These are phyloP conservation scores for Vachellia collinsii DNA, from an alignment of 306 rosid genomes.

Conservation along the genomic window DNA sequence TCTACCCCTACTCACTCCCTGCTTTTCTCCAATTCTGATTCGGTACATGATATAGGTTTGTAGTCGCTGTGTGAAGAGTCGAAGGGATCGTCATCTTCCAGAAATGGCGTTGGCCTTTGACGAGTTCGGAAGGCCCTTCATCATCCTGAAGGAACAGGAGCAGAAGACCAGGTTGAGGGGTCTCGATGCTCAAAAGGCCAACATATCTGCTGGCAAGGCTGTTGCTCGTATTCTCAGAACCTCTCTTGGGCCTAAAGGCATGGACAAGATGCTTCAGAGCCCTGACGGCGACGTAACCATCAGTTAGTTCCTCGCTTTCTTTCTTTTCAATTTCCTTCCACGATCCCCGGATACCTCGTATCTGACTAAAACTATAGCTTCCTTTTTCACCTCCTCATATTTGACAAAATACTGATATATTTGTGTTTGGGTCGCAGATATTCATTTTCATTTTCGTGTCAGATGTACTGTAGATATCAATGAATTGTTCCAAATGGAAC, in stretches of 20 bases:
- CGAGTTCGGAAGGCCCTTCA: constrained; percentile 76
- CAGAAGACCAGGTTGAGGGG: constrained; percentile 79
- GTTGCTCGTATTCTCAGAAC: constrained; percentile 92
- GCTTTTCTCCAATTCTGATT: too few relatives aligned
- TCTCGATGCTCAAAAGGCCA: constrained; percentile 94
- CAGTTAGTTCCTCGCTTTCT: constrained; percentile 17
- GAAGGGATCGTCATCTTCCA: not conserved
- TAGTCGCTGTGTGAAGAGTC: too few relatives aligned
- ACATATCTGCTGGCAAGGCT: constrained; percentile 85
- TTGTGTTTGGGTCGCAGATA: not conserved
- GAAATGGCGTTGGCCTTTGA: constrained; percentile 79
- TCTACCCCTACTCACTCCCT: not conserved
- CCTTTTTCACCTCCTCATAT: not conserved
- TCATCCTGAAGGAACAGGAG: constrained; percentile 68
- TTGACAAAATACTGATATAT: not conserved
- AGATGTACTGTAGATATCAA: not conserved
- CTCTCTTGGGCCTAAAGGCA: constrained; percentile 98
- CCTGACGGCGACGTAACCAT: constrained; percentile 78
- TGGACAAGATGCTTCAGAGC: constrained; percentile 99
- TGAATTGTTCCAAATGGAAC: not conserved
- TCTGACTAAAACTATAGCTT: not conserved
- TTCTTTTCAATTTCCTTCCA: too few relatives aligned
- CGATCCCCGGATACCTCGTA: too few relatives aligned
- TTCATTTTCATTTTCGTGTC: not conserved
- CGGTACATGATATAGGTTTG: too few relatives aligned